Evolutionary conservation across 768 basidiomycete species (phyloP), one percentile per base, ranked within the genome.

Genomic region (Russula earlei): DNA sequence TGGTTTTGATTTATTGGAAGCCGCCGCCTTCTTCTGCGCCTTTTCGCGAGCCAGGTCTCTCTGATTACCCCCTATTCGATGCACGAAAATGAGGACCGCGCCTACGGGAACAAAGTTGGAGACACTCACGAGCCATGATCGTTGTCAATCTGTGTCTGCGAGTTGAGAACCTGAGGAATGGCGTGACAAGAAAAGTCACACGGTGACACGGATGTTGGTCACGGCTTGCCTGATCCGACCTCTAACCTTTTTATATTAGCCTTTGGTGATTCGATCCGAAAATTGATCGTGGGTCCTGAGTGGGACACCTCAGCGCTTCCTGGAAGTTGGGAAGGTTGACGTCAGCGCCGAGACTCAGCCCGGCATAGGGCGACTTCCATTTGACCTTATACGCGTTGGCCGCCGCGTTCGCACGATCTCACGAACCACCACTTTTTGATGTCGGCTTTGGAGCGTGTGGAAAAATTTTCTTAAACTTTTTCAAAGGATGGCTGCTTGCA

Each of bases 1-100:
- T 37, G 81, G 68, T 70, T 86, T 86, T 19, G 68, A 64, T 69
- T 83, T 84, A 50, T 70, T n/a, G n/a, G n/a, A 70, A 14, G 73
- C 70, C 1, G 77, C 77, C 14, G 72, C 69, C 70, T 87, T 89
- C 74, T 91, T 91, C 72, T 82, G 81, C 14, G 85, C 82, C 67
- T 81, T 83, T 20, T 71, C 69, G 61, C 88, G 85, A 68, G 85
- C 88, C 69, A 71, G 75, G 7, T 91, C 88, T 50, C 88, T 80
- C 68, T 90, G 87, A 67, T 91, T 88, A 63, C 88, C 88, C 65
- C 88, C 88, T 90, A 64, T 41, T 25, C 25, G 15, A 37, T 20
- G n/a, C 19, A 14, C 25, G 17, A 24, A 45, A 38, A n/a, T 59
- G 11, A 45, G 34, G 2, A 19, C 10, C 1, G 22, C 34, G 5